These are phyloP conservation scores for Paragyromitra xinjiangensis DNA, from an alignment of 495 filamentous ascomycete genomes.

Conservation along the genomic window DNA sequence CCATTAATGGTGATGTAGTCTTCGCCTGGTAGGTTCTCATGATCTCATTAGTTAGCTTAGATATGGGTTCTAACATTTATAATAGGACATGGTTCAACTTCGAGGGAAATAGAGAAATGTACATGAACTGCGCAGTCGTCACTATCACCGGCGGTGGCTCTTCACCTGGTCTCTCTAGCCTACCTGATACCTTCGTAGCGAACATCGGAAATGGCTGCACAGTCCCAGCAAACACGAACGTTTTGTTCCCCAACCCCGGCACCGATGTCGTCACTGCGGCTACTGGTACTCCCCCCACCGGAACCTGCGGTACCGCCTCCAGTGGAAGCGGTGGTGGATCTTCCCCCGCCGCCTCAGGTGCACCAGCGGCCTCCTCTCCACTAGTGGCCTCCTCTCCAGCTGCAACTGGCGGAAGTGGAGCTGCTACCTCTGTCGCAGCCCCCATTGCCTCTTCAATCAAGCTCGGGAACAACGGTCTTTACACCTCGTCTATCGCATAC, in stretches of 20 bases:
- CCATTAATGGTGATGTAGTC: constrained; percentile 30
- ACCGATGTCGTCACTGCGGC: not conserved
- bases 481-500: not conserved
- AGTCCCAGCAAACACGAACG: constrained; percentile 3
- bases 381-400: not conserved
- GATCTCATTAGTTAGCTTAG: not conserved
- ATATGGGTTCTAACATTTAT: constrained; percentile 1
- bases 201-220: constrained; percentile 53
- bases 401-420: not conserved
- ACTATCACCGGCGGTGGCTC: constrained; percentile 63
- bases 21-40: constrained; percentile 46
- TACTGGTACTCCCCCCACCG: constrained; percentile 15
- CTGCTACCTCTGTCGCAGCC: not conserved
- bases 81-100: constrained; percentile 66
- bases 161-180: constrained; percentile 24
- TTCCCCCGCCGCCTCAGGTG: not conserved
- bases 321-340: not conserved
- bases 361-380: not conserved
- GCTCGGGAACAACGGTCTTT: not conserved
- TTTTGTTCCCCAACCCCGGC: constrained; percentile 52
- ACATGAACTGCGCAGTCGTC: constrained; percentile 69
- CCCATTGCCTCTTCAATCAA: not conserved
- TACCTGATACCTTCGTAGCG: constrained; percentile 52
- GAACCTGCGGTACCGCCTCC: not conserved
- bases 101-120: constrained; percentile 71